Base-by-base conservation (phyloP, 2,329 filamentous ascomycete species). In the Pseudogymnoascus sp. region DNA sequence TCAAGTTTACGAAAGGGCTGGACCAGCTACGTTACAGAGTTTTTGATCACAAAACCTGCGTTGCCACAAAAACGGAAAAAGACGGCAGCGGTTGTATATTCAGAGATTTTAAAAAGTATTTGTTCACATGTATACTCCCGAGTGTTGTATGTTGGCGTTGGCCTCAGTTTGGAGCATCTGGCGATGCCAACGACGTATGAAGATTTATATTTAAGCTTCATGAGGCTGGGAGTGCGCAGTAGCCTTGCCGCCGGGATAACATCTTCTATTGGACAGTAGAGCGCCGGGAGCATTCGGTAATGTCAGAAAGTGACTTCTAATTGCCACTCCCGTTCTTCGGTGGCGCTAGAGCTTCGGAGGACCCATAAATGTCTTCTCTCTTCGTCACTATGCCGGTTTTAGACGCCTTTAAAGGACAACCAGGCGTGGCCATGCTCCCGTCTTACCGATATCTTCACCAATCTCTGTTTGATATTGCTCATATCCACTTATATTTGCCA, bases 241-340 rank as follows among this genome's bases (percentile, higher is more conserved):
- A 36, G 51, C 51, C 26, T 57, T 14, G 29, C 51, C 51, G 29
- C 29, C 51, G 2, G 16, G 3, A 8, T 14, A 8, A 16, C 10
- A 57, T 34, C 29, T 57, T 57, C 29, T 57, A 57, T 57, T 57
- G 51, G 51, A 5, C 29, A 36, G 10, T 34, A 57, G 51, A 21
- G 29, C 29, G 29, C 29, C 51, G 29, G 51, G 2, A 36, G 7
- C 2, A 57, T 34, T 34, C 51, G 51, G 51, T 11, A 57, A 57
- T 57, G 51, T 57, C 51, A 57, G 51, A 57, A 57, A 34, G 51
- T 57, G 51, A 57, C 51, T 57, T 36, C 51, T 11, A 16, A 10
- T 57, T 18, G 51, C 51, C 51, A 57, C 51, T 36, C 51, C 51
- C 51, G 51, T 36, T 57, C n/a, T 57, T 57, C 51, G 51, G 51